Percentiles rank a stretch among this genome's conserved stretches.
Conservation (phyloP, 176 grass and related monocot species). For the Ensete glaucum region DNA sequence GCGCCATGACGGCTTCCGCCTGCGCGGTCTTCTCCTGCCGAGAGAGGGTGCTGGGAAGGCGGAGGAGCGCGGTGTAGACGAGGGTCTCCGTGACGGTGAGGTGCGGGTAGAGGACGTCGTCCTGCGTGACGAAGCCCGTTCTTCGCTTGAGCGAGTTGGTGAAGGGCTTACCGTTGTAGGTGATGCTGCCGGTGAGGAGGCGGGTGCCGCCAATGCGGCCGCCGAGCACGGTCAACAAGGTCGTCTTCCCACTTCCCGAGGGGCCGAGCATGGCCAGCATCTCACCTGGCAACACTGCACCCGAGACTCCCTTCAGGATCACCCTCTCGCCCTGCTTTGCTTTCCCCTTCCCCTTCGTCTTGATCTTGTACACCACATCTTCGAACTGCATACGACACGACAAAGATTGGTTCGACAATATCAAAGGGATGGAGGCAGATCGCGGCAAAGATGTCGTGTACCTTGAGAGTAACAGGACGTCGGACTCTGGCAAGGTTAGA, state of each 20-base stretch:
- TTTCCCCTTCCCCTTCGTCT: slow-evolving; percentile 4
- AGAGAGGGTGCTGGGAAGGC: slow-evolving; percentile 28
- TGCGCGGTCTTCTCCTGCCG: slow-evolving; percentile 20
- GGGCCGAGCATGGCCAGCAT: slow-evolving; percentile 40
- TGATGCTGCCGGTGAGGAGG: slow-evolving; percentile 21
- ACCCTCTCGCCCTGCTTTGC: neutral
- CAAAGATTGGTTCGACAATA: too few relatives aligned
- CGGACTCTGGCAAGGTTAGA: too few relatives aligned
- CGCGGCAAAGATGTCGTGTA: too few relatives aligned
- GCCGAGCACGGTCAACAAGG: slow-evolving; percentile 30
- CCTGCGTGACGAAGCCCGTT: slow-evolving; percentile 41
- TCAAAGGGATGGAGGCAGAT: too few relatives aligned
- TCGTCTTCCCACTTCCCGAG: slow-evolving; percentile 34
- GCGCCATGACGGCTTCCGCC: slow-evolving; percentile 29
- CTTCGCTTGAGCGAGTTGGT: slow-evolving; percentile 29
- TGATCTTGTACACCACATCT: slow-evolving; percentile 40
- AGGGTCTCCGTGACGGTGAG: slow-evolving; percentile 41
- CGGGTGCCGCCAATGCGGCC: slow-evolving; percentile 14
- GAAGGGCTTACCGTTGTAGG: slow-evolving; percentile 30
- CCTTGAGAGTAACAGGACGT: too few relatives aligned
- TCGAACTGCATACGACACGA: slow-evolving; percentile 21
- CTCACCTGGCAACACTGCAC: slow-evolving; percentile 30
- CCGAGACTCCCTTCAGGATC: slow-evolving; percentile 34
- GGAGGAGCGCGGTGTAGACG: slow-evolving; percentile 39
- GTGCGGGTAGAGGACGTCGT: slow-evolving; percentile 39